phyloP scores from a whole-genome alignment of 495 filamentous ascomycete species.

The Daldinia loculata region DNA sequence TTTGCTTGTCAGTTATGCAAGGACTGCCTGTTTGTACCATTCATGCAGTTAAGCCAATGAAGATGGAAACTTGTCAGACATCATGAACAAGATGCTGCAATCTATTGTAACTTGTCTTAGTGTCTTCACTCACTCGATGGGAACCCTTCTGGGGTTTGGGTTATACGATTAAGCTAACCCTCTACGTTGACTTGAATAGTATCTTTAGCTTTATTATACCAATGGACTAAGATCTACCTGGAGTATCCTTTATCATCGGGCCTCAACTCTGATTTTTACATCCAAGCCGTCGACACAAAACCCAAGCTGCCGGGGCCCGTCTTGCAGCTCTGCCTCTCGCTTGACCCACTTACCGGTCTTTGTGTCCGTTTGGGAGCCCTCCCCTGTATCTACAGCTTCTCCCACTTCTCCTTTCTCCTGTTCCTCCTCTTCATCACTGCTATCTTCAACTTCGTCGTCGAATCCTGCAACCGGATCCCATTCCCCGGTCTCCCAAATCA shows the following conservation, averaged over 20 bases:
- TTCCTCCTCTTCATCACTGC: conserved; percentile 63
- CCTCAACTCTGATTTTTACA: conserved; percentile 74
- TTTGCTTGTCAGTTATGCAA: conserved; percentile 20
- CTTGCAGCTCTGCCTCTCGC: conserved; percentile 81
- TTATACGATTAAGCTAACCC: neutral
- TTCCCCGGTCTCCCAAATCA: conserved; percentile 86
- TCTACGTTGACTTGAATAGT: neutral
- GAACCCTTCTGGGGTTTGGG: neutral
- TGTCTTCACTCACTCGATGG: neutral
- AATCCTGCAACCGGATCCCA: conserved; percentile 77
- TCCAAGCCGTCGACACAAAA: conserved; percentile 79
- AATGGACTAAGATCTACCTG: neutral
- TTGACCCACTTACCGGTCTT: conserved; percentile 66
- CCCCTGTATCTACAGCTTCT: conserved; percentile 10
- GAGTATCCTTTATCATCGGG: conserved; percentile 20
- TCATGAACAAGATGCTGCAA: neutral
- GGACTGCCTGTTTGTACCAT: conserved; percentile 13
- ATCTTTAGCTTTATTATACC: neutral
- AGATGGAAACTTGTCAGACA: conserved; percentile 6
- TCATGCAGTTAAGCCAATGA: neutral
- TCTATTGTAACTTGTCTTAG: conserved; percentile 5
- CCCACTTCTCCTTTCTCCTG: conserved; percentile 42
- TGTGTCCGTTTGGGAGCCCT: conserved; percentile 23
- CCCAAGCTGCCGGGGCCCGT: conserved; percentile 81
- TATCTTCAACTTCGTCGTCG: conserved; percentile 66